These are phyloP conservation scores for Aspergillus sp. DNA, from an alignment of 2,329 filamentous ascomycete species.

Conservation along the genomic window DNA sequence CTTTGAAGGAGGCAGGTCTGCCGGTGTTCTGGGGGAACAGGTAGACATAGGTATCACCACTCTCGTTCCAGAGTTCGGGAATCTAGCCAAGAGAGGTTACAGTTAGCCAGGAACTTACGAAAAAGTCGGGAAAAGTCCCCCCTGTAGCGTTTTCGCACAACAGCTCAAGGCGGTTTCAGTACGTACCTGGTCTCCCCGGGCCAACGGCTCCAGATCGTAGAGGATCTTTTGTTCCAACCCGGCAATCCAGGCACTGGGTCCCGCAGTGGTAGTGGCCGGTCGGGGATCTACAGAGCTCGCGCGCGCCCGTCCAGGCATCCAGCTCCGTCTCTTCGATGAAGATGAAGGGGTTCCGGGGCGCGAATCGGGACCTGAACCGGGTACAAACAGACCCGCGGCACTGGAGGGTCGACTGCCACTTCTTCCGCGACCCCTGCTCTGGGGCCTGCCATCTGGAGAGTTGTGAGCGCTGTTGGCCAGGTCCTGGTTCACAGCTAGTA, in stretches of 20 bases:
- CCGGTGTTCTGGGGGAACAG: conserved; percentile 60
- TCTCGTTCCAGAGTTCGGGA: conserved; percentile 62
- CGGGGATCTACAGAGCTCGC: conserved; percentile 36
- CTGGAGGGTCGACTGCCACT: conserved; percentile 36
- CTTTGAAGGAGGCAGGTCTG: conserved; percentile 61
- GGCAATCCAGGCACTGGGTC: conserved; percentile 58
- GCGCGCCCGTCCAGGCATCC: conserved; percentile 45
- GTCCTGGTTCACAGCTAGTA: conserved; percentile 40
- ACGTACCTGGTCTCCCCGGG: conserved; percentile 55
- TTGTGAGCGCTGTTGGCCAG: conserved; percentile 36
- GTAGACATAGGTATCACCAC: conserved; percentile 65
- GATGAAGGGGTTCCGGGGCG: conserved; percentile 37
- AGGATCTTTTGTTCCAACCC: conserved; percentile 58
- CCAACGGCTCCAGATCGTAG: conserved; percentile 56
- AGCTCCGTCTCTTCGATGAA: conserved; percentile 46
- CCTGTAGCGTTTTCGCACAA: background rate
- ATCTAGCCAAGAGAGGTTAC: conserved; percentile 40
- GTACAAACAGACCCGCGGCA: conserved; percentile 36
- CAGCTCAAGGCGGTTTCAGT: background rate
- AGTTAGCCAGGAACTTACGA: background rate
- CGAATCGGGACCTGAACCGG: conserved; percentile 36
- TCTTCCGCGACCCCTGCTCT: conserved; percentile 41
- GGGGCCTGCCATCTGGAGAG: conserved; percentile 36
- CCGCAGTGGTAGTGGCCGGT: conserved; percentile 29
- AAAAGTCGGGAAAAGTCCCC: too few relatives aligned